These are phyloP conservation scores for Amniculicola lignicola DNA, from an alignment of 495 filamentous ascomycete species.

Conservation along the genomic window DNA sequence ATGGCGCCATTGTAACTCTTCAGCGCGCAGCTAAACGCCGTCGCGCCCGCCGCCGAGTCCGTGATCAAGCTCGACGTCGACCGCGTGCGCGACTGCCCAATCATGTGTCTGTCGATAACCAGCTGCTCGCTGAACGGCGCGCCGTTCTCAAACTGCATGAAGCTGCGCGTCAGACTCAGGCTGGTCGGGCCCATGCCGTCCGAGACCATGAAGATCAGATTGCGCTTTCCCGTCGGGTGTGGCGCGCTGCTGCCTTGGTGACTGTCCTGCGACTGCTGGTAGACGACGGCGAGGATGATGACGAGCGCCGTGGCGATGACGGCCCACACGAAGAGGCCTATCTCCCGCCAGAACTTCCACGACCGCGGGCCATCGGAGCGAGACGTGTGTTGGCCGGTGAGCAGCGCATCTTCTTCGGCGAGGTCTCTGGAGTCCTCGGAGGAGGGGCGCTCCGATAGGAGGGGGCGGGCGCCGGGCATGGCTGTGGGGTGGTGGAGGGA, in stretches of 20 bases:
- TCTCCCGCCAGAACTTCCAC: slow-evolving; percentile 61
- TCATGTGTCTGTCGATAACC: slow-evolving; percentile 77
- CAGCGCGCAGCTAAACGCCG: slow-evolving; percentile 84
- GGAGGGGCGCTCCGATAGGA: slow-evolving; percentile 41
- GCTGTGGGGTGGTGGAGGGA: background rate
- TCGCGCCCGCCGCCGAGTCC: slow-evolving; percentile 92
- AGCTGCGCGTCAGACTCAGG: slow-evolving; percentile 77
- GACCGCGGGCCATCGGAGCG: slow-evolving; percentile 35
- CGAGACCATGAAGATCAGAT: slow-evolving; percentile 97
- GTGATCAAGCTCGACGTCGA: slow-evolving; percentile 80
- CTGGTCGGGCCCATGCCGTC: slow-evolving; percentile 97
- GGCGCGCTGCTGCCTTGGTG: slow-evolving; percentile 42
- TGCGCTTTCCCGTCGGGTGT: slow-evolving; percentile 71
- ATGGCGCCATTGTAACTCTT: slow-evolving; percentile 98
- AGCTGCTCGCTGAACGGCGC: slow-evolving; percentile 69
- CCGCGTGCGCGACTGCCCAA: slow-evolving; percentile 83
- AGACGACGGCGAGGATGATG: slow-evolving; percentile 69
- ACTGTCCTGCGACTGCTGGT: slow-evolving; percentile 60
- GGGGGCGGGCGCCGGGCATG: slow-evolving; percentile 44
- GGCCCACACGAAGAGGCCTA: slow-evolving; percentile 82
- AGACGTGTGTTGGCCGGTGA: slow-evolving; percentile 54
- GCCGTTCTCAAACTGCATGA: slow-evolving; percentile 66
- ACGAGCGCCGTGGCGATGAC: slow-evolving; percentile 77
- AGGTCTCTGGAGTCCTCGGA: slow-evolving; percentile 40
- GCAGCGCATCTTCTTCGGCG: slow-evolving; percentile 61